Evolutionary conservation across 768 basidiomycete genomes (phyloP).

Genomic region (Mycena vitilis): DNA sequence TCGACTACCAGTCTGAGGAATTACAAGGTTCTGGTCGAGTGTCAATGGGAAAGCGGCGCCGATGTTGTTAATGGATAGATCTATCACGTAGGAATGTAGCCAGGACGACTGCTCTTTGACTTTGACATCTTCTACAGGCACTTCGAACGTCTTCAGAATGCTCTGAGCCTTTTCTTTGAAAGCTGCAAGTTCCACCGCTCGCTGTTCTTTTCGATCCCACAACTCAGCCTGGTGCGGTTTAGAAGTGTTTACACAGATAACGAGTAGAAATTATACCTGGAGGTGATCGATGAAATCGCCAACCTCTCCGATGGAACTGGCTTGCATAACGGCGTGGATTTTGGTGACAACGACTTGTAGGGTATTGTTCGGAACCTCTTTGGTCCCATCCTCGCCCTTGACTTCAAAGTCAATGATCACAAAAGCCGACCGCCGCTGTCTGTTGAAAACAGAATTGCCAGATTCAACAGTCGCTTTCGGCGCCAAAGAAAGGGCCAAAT

Average conservation of each 20-base stretch:
- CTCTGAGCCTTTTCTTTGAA: constrained; percentile 85
- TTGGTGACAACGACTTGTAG: constrained; percentile 73
- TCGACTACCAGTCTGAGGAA: constrained; percentile 54
- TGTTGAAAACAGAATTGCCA: constrained; percentile 58
- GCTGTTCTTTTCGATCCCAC: constrained; percentile 75
- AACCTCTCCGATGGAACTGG: constrained; percentile 90
- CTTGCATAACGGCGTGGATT: constrained; percentile 94
- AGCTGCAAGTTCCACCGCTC: constrained; percentile 80
- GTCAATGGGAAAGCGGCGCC: constrained; percentile 93
- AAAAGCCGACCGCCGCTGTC: constrained; percentile 81
- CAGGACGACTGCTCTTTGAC: constrained; percentile 56
- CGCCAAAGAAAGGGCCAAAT: constrained; percentile 87
- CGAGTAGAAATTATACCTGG: constrained; percentile 61
- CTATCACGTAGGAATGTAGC: constrained; percentile 67
- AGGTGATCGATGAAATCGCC: constrained; percentile 90
- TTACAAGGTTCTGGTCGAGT: constrained; percentile 66
- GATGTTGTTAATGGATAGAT: constrained; percentile 70
- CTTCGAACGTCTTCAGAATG: constrained; percentile 81
- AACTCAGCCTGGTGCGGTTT: constrained; percentile 71
- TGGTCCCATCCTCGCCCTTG: constrained; percentile 43
- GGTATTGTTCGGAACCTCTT: constrained; percentile 42
- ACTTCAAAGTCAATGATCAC: constrained; percentile 81
- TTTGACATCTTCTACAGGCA: constrained; percentile 59
- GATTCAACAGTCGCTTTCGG: constrained; percentile 58
- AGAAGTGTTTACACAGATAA: neutral